Percentiles rank a stretch among this genome's conserved stretches.
Evolutionary conservation across 1,284 basidiomycete genomes (phyloP).

Genomic region (Trametes pubescens): DNA sequence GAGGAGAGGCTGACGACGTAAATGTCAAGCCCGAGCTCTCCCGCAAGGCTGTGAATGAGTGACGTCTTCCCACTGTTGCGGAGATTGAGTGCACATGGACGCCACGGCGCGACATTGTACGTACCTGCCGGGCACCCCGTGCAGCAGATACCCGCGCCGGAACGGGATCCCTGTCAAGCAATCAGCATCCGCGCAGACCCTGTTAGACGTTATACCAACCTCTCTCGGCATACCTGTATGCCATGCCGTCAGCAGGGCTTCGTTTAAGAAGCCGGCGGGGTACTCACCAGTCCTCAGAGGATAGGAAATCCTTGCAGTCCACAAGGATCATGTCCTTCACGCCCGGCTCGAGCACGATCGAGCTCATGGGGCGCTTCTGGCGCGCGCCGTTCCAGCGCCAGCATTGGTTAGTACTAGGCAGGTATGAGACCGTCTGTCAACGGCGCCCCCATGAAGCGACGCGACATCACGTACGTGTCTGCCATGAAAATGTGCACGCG

Average conservation of each 20-base stretch:
- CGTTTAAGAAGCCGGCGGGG: slow-evolving; percentile 6
- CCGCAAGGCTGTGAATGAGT: slow-evolving; percentile 85
- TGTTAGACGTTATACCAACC: slow-evolving; percentile 54
- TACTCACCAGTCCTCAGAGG: slow-evolving; percentile 82
- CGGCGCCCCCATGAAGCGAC: slow-evolving; percentile 7
- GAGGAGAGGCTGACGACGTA: slow-evolving; percentile 87
- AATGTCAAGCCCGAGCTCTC: slow-evolving; percentile 87
- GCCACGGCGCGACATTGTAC: slow-evolving; percentile 32
- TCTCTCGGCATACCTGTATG: slow-evolving; percentile 80
- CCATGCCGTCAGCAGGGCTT: slow-evolving; percentile 18
- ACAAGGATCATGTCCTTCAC: slow-evolving; percentile 88
- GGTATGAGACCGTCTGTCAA: slow-evolving; percentile 19
- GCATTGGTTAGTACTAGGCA: slow-evolving; percentile 66
- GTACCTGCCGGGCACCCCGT: slow-evolving; percentile 85
- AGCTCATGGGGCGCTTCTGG: slow-evolving; percentile 87
- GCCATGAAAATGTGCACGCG: slow-evolving; percentile 88
- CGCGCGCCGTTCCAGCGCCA: slow-evolving; percentile 89
- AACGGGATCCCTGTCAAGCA: slow-evolving; percentile 76
- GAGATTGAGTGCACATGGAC: slow-evolving; percentile 29
- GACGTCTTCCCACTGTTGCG: slow-evolving; percentile 78
- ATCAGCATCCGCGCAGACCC: slow-evolving; percentile 33
- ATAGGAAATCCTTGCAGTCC: slow-evolving; percentile 85
- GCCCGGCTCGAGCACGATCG: slow-evolving; percentile 85
- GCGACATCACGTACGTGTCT: slow-evolving; percentile 70
- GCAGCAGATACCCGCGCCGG: slow-evolving; percentile 83